Evolutionary conservation across 2,329 filamentous ascomycete genomes (phyloP), one percentile per base, ranked within the genome.

Genomic region (Microcyclosporella mali): DNA sequence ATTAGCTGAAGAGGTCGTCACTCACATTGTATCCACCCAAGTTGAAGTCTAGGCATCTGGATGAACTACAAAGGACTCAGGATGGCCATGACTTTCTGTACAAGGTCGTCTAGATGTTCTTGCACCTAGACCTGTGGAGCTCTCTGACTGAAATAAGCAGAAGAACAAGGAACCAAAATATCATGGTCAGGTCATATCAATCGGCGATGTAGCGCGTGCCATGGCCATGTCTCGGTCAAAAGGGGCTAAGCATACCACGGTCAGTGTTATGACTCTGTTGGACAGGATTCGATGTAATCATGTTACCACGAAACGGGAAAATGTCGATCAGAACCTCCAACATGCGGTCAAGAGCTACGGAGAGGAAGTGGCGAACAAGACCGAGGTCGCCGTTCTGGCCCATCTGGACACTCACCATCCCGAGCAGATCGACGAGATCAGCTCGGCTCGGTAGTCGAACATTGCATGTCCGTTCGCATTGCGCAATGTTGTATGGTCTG

Each of bases 171-270:
- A 28, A 11, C 21, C 16, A 10, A 12, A 29, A 10, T 40, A 42
- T 25, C 30, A 40, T 16, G 64, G 66, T 12, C 47, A 57, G 19
- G 58, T 67, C 10, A 66, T 64, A 27, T 51, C 69, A 37, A 54
- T 64, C 6, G 66, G 66, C 3, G 66, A 69, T 46, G 66, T 66
- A 1, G 61, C 59, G 35, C 66, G 69, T 53, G 61, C 63, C 1
- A 69, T 69, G 65, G 47, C 49, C 14, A 51, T 55, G 50, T 55
- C 53, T 37, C 47, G 52, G 4, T 52, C 52, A 2, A 49, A 56
- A 44, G 54, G 47, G 3, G 49, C 46, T 2, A 54, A 57, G 36
- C 51, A 56, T 35, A 44, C 44, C 3, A 49, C 51, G 14, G 33
- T 48, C 1, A 51, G 54, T 40, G 52, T 49, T 14, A 37, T 21